These are phyloP conservation scores for Orbilia brochopaga DNA, from an alignment of 2,329 filamentous ascomycete species.

Conservation along the genomic window DNA sequence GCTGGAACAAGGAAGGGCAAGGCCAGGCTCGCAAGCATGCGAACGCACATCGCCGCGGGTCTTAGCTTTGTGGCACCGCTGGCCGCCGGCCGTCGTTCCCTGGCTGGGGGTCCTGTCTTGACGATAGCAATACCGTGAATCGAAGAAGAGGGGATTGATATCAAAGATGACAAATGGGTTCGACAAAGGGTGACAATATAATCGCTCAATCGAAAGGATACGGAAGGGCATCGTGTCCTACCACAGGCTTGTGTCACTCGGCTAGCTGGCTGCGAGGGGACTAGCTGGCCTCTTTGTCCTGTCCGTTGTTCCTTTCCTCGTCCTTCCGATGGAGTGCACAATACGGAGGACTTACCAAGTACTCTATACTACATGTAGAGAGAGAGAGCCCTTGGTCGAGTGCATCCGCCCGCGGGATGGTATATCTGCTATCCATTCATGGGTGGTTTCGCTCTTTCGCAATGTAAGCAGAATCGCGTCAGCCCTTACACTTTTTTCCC, in stretches of 20 bases:
- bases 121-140: slow-evolving; percentile 23
- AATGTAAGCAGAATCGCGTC: slow-evolving; percentile 46
- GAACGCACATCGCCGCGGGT: neutral
- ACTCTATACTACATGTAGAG: no score
- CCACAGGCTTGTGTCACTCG: slow-evolving; percentile 46
- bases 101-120: slow-evolving; percentile 37
- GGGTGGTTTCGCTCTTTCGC: neutral
- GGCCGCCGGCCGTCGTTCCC: slow-evolving; percentile 28
- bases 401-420: slow-evolving; percentile 25
- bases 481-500: slow-evolving; percentile 31
- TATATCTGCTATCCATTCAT: slow-evolving; percentile 3
- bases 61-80: slow-evolving; percentile 47
- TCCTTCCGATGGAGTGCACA: slow-evolving; percentile 29
- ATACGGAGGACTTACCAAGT: slow-evolving; percentile 24
- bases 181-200: slow-evolving; percentile 14
- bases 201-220: slow-evolving; percentile 28
- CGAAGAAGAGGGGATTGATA: neutral
- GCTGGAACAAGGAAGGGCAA: slow-evolving; percentile 6
- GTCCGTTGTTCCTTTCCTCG: slow-evolving; percentile 30
- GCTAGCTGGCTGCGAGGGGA: slow-evolving; percentile 6
- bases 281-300: slow-evolving; percentile 24
- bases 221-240: neutral
- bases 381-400: no score
- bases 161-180: slow-evolving; percentile 44
- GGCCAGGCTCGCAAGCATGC: neutral